Conservation (phyloP, 805 yeast species). For the Ogataea dorogensis region DNA sequence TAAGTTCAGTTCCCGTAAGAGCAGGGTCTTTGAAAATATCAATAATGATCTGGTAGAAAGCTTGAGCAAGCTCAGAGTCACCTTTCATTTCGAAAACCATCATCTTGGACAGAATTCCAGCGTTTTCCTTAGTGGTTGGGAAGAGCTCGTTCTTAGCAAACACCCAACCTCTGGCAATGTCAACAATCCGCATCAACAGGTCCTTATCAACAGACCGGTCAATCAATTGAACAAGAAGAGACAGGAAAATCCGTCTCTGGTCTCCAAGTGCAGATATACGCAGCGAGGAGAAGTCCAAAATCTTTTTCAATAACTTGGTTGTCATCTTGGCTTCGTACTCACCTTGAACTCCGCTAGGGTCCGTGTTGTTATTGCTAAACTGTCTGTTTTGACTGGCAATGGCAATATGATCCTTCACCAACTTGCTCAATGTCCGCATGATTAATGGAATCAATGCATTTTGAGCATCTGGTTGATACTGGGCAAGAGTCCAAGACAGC, state of each 20-base stretch:
- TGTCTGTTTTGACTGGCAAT: slow-evolving; percentile 49
- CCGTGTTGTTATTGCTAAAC: slow-evolving; percentile 19
- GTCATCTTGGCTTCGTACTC: slow-evolving; percentile 82
- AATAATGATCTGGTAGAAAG: slow-evolving; percentile 81
- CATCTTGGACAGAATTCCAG: slow-evolving; percentile 91
- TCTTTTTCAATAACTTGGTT: slow-evolving; percentile 69
- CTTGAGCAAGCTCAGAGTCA: slow-evolving; percentile 71
- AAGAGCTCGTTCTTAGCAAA: slow-evolving; percentile 78
- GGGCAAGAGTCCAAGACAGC: slow-evolving; percentile 75
- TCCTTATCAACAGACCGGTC: slow-evolving; percentile 82
- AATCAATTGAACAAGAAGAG: slow-evolving; percentile 82
- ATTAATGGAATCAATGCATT: slow-evolving; percentile 74
- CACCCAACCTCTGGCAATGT: slow-evolving; percentile 85
- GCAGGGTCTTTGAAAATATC: slow-evolving; percentile 82
- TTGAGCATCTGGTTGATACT: slow-evolving; percentile 67
- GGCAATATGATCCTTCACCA: slow-evolving; percentile 82
- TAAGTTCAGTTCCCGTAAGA: slow-evolving; percentile 79
- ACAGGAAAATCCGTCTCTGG: slow-evolving; percentile 83
- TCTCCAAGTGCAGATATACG: slow-evolving; percentile 89
- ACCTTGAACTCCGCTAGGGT: slow-evolving; percentile 23
- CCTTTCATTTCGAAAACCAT: slow-evolving; percentile 88
- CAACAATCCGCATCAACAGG: slow-evolving; percentile 69
- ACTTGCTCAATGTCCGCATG: slow-evolving; percentile 84
- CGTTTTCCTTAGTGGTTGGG: slow-evolving; percentile 95
- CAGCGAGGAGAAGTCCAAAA: slow-evolving; percentile 72